Percentiles rank a stretch among this genome's conserved stretches.
Evolutionary conservation across 2,329 filamentous ascomycete species (phyloP).

Genomic region (Hymenoscyphus occultus): DNA sequence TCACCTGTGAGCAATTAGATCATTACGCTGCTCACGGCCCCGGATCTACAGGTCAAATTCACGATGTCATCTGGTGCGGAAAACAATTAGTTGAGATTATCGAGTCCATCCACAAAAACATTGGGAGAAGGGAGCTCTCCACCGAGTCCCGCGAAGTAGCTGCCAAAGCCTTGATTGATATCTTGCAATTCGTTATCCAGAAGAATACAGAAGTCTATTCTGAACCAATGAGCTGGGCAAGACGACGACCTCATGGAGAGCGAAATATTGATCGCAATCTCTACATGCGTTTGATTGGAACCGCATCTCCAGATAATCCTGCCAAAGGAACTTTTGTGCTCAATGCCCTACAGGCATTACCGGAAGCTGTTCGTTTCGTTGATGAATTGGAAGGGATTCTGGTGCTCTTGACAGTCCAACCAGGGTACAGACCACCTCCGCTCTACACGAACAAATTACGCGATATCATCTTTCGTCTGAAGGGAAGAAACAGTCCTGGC

Average conservation of each 20-base stretch:
- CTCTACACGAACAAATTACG: slow-evolving; percentile 26
- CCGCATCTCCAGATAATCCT: slow-evolving; percentile 18
- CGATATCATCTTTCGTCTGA: slow-evolving; percentile 26
- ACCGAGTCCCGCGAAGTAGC: slow-evolving; percentile 23
- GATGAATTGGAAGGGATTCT: slow-evolving; percentile 27
- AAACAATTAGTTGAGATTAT: slow-evolving; percentile 29
- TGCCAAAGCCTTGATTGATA: slow-evolving; percentile 26
- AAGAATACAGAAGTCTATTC: slow-evolving; percentile 30
- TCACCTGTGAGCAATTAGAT: slow-evolving; percentile 25
- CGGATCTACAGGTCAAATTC: slow-evolving; percentile 13
- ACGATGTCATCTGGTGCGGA: slow-evolving; percentile 32
- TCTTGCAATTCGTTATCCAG: slow-evolving; percentile 29
- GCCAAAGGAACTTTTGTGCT: slow-evolving; percentile 29
- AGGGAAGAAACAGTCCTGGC: slow-evolving; percentile 13
- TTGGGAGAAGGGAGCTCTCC: slow-evolving; percentile 22
- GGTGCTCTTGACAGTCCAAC: slow-evolving; percentile 13
- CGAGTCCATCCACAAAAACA: slow-evolving; percentile 25
- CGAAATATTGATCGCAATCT: slow-evolving; percentile 31
- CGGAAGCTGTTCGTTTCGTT: slow-evolving; percentile 26
- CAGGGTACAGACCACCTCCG: slow-evolving; percentile 25
- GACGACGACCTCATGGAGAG: slow-evolving; percentile 27
- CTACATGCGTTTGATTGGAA: slow-evolving; percentile 31
- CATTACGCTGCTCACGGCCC: slow-evolving; percentile 28
- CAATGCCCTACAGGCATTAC: slow-evolving; percentile 29
- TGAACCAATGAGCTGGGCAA: slow-evolving; percentile 19